Conservation (phyloP, 2,329 filamentous ascomycete genomes). For the Colletotrichum sp. region DNA sequence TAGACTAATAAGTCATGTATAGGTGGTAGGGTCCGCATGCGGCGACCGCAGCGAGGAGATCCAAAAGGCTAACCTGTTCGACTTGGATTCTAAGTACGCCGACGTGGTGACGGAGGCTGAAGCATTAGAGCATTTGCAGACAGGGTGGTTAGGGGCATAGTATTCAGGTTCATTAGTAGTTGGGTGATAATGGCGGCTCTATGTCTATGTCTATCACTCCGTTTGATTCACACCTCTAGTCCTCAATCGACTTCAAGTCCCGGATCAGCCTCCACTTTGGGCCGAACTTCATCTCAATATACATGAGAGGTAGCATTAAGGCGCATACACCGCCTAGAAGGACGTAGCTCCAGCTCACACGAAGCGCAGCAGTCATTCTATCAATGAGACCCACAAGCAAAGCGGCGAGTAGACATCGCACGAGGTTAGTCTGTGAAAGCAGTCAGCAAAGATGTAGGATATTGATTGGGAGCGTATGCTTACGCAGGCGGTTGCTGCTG, state of each 20-base stretch:
- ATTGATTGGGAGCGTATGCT: neutral
- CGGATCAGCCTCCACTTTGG: slow-evolving; percentile 22
- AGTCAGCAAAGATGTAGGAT: neutral
- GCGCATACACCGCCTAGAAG: slow-evolving; percentile 24
- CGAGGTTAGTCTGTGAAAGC: slow-evolving; percentile 29
- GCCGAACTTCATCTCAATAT: slow-evolving; percentile 24
- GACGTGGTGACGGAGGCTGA: neutral
- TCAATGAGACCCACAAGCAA: slow-evolving; percentile 31
- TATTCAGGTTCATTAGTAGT: neutral
- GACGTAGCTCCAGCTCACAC: slow-evolving; percentile 25
- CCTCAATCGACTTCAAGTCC: neutral
- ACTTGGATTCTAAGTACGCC: neutral
- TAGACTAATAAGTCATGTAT: neutral
- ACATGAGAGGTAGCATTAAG: slow-evolving; percentile 24
- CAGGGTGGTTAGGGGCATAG: neutral
- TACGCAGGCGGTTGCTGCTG: slow-evolving; percentile 31
- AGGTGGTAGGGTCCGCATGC: neutral
- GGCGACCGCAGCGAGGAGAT: neutral
- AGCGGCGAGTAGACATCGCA: slow-evolving; percentile 30
- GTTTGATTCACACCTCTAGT: neutral
- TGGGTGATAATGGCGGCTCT: neutral
- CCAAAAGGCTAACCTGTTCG: neutral
- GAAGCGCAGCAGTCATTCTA: slow-evolving; percentile 24
- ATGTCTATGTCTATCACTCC: neutral
- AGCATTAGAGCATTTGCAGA: neutral